These are phyloP conservation scores for Lentithecium fluviatile DNA, from an alignment of 495 filamentous ascomycete genomes.

Conservation along the genomic window DNA sequence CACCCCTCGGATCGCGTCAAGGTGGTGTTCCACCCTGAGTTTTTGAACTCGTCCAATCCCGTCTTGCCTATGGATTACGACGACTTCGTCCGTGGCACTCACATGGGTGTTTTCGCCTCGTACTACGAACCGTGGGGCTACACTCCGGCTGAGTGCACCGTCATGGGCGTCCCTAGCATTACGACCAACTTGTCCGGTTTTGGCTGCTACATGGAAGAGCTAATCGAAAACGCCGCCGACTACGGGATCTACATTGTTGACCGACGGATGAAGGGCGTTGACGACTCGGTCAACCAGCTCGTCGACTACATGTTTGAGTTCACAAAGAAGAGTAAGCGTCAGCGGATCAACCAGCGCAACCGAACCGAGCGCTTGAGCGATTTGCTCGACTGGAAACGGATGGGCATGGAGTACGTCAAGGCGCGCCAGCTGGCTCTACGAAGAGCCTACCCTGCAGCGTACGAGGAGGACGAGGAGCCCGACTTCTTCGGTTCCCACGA, in stretches of 20 bases:
- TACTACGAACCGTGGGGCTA: slow-evolving; percentile 99
- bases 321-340: slow-evolving; percentile 85
- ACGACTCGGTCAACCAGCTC: slow-evolving; percentile 95
- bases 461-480: slow-evolving; percentile 65
- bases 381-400: slow-evolving; percentile 96
- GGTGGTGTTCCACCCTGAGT: slow-evolving; percentile 96
- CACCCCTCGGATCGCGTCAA: slow-evolving; percentile 93
- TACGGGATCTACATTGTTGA: slow-evolving; percentile 99
- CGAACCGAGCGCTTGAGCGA: slow-evolving; percentile 95
- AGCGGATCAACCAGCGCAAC: slow-evolving; percentile 98
- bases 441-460: slow-evolving; percentile 86
- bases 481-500: slow-evolving; percentile 86
- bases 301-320: slow-evolving; percentile 93
- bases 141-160: slow-evolving; percentile 95
- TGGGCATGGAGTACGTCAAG: slow-evolving; percentile 99
- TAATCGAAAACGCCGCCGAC: slow-evolving; percentile 96
- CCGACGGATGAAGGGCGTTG: slow-evolving; percentile 89
- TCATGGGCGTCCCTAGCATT: slow-evolving; percentile 98
- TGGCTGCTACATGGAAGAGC: slow-evolving; percentile 98
- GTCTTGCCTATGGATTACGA: slow-evolving; percentile 96
- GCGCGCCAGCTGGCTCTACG: slow-evolving; percentile 88
- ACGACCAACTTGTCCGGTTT: slow-evolving; percentile 98
- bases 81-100: slow-evolving; percentile 95
- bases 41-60: slow-evolving; percentile 91
- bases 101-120: slow-evolving; percentile 91